These are phyloP conservation scores for Ganoderma multipileum DNA, from an alignment of 1,284 basidiomycete genomes.

Conservation along the genomic window DNA sequence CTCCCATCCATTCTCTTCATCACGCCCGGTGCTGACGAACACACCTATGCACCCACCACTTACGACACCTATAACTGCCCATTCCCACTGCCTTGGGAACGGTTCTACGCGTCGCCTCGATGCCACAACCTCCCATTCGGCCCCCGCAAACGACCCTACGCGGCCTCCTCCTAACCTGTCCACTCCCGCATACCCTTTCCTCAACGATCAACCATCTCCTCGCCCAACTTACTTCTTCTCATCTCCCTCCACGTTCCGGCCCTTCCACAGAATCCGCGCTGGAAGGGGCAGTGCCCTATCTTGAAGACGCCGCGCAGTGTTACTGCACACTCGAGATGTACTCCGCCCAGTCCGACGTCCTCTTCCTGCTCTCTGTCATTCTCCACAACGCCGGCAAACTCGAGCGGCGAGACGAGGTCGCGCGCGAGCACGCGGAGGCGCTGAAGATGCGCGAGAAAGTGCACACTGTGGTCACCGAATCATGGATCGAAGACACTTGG, in stretches of 20 bases:
- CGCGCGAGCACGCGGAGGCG: constrained; percentile 55
- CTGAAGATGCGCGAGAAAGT: constrained; percentile 48
- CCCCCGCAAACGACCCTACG: not conserved
- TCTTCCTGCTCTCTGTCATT: constrained; percentile 71
- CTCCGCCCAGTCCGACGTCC: constrained; percentile 66
- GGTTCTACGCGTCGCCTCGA: not conserved
- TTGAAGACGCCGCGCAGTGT: constrained; percentile 64
- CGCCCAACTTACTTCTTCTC: not conserved
- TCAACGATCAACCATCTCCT: not conserved
- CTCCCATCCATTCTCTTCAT: not conserved
- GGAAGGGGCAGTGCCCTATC: constrained; percentile 24
- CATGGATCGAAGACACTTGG: constrained; percentile 61
- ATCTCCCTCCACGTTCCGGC: too few species aligned
- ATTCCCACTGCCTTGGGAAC: not conserved
- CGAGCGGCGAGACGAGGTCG: constrained; percentile 60
- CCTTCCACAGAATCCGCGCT: constrained; percentile 50
- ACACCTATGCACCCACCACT: not conserved
- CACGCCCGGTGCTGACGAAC: not conserved
- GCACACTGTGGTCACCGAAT: constrained; percentile 54
- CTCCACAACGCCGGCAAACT: constrained; percentile 73
- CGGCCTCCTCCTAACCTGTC: not conserved
- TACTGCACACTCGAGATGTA: constrained; percentile 65
- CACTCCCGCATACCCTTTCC: not conserved
- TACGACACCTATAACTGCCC: not conserved
- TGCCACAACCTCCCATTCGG: not conserved